A percentile compares a stretch with the other conserved stretches of the same genome.
Conservation (phyloP, 1,284 basidiomycete species). For the Heterobasidion occidentale region DNA sequence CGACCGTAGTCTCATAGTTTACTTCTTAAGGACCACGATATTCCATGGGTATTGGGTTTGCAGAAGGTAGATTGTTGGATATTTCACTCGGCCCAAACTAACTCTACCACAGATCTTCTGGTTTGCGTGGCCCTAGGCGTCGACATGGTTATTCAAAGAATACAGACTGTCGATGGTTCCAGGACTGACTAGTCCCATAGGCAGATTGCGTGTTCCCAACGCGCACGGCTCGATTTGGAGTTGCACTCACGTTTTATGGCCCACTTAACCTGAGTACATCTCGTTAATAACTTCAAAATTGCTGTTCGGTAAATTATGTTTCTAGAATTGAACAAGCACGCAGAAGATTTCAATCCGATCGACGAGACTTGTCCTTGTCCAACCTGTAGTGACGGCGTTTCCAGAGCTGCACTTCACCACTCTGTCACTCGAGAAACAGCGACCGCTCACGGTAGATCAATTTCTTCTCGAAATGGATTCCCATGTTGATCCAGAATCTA, state of each 20-base stretch:
- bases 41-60: conserved; percentile 85
- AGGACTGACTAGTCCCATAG: conserved; percentile 24
- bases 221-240: conserved; percentile 79
- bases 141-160: conserved; percentile 56
- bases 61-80: conserved; percentile 52
- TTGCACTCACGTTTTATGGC: conserved; percentile 72
- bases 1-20: conserved; percentile 5
- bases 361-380: conserved; percentile 74
- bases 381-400: conserved; percentile 57
- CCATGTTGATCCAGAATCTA: conserved; percentile 4
- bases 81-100: conserved; percentile 1
- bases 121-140: conserved; percentile 85
- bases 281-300: neutral
- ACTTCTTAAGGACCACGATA: conserved; percentile 61
- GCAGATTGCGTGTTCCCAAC: conserved; percentile 89
- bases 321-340: conserved; percentile 59
- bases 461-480: conserved; percentile 1
- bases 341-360: conserved; percentile 60
- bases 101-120: conserved; percentile 51
- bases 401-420: conserved; percentile 68
- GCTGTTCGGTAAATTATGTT: neutral
- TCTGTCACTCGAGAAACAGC: conserved; percentile 70
- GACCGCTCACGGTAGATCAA: conserved; percentile 61
- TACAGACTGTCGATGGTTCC: too few species aligned
- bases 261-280: conserved; percentile 70